A percentile compares a stretch with the other conserved stretches of the same genome.
Conservation (phyloP, 257 asterid species). For the Nyctanthes arbortristis region DNA sequence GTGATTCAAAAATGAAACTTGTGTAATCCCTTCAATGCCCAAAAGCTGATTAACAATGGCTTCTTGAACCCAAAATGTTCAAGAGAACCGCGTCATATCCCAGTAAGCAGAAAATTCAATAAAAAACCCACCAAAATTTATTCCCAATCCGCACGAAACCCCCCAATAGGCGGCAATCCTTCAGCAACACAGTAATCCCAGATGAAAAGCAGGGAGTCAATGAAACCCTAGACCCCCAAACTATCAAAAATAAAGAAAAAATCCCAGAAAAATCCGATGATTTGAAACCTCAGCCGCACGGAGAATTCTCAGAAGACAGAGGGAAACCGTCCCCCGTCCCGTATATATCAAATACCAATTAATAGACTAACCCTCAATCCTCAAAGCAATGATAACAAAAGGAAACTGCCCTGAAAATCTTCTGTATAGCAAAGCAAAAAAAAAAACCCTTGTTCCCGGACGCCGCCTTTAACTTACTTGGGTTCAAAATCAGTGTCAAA, state of each 20-base stretch:
- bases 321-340: conserved; percentile 35
- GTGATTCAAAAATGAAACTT: conserved; percentile 10
- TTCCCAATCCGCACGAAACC: conserved; percentile 26
- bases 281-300: conserved; percentile 28
- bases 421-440: background rate
- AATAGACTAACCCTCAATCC: conserved; percentile 28
- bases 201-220: conserved; percentile 15
- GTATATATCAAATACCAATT: conserved; percentile 20
- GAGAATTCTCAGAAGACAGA: conserved; percentile 20
- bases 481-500: conserved; percentile 26
- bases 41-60: conserved; percentile 24
- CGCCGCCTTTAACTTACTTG: conserved; percentile 32
- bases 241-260: conserved; percentile 19
- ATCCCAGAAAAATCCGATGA: conserved; percentile 18
- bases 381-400: conserved; percentile 19
- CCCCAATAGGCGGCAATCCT: conserved; percentile 31
- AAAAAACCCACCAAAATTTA: conserved; percentile 26
- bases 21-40: conserved; percentile 20
- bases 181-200: conserved; percentile 10
- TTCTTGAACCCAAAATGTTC: conserved; percentile 25
- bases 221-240: conserved; percentile 35
- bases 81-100: conserved; percentile 24
- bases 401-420: conserved; percentile 29
- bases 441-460: conserved; percentile 31
- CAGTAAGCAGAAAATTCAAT: conserved; percentile 20